Evolutionary conservation across 129 eudicot species (phyloP).

Genomic region (Chrysanthemum lavandulifolium): DNA sequence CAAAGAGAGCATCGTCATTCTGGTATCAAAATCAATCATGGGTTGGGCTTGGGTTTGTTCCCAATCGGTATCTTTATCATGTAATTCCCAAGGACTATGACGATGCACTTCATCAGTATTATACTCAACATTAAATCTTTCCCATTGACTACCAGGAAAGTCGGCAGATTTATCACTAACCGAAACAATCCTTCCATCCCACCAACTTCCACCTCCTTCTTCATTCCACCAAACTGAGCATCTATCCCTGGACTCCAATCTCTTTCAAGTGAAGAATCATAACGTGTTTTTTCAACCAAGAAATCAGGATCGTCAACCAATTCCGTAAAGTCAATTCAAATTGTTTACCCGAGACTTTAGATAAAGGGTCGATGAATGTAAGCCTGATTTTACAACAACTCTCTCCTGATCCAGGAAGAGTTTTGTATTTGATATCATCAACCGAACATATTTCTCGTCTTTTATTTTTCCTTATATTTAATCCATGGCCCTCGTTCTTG

Average conservation of each 20-base stretch:
- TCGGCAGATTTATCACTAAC: constrained; percentile 40
- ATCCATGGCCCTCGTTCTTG: constrained; percentile 55
- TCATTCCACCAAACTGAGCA: constrained; percentile 86
- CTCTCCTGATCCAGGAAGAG: constrained; percentile 77
- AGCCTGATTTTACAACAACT: constrained; percentile 75
- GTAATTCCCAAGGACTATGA: constrained; percentile 94
- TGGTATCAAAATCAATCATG: constrained; percentile 34
- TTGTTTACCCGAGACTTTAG: constrained; percentile 36
- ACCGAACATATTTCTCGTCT: constrained; percentile 72
- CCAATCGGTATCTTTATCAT: constrained; percentile 42
- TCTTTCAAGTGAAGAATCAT: constrained; percentile 62
- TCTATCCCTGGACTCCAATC: constrained; percentile 63
- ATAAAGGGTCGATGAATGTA: constrained; percentile 51
- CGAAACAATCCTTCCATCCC: constrained; percentile 53
- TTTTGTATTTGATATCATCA: constrained; percentile 45
- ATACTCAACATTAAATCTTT: constrained; percentile 53
- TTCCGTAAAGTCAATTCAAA: constrained; percentile 68
- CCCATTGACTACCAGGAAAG: constrained; percentile 93
- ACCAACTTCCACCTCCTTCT: constrained; percentile 65
- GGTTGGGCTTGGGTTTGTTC: constrained; percentile 40
- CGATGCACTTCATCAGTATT: constrained; percentile 11
- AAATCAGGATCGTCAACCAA: constrained; percentile 67
- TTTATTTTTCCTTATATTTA: constrained; percentile 32
- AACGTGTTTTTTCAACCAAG: constrained; percentile 77
- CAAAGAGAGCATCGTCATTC: constrained; percentile 37